Conservation (phyloP, 305 asterid genomes). For the Fraxinus baroniana region DNA sequence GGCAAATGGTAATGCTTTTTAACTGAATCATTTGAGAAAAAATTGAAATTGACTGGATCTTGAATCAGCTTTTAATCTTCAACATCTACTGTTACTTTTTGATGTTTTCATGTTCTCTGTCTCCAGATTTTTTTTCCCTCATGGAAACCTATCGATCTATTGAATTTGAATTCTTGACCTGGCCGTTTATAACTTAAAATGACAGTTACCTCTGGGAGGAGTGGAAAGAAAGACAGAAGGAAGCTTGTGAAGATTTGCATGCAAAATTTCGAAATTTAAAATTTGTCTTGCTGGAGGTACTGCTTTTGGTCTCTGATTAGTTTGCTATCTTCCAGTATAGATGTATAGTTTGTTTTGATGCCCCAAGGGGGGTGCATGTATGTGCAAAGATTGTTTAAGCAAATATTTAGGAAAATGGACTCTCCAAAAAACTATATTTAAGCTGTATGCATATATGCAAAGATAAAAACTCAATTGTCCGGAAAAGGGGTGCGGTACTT, state of each 20-base stretch:
- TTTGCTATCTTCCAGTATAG: not conserved
- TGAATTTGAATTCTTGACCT: constrained; percentile 12
- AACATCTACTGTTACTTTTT: not conserved
- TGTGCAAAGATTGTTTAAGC: not conserved
- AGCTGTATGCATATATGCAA: not conserved
- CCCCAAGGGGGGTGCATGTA: not conserved
- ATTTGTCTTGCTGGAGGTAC: constrained; percentile 85
- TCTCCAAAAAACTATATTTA: not conserved
- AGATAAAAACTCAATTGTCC: not conserved
- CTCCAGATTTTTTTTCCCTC: constrained; percentile 6
- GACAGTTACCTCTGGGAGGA: constrained; percentile 93
- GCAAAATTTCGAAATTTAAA: constrained; percentile 66
- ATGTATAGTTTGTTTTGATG: not conserved
- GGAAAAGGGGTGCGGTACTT: not conserved
- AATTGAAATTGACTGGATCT: constrained; percentile 15
- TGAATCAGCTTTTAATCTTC: not conserved
- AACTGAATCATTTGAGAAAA: constrained; percentile 1
- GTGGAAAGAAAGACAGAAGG: constrained; percentile 86
- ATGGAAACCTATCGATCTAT: not conserved
- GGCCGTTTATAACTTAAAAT: constrained; percentile 26
- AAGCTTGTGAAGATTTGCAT: constrained; percentile 53
- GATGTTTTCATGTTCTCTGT: not conserved
- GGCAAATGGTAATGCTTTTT: not conserved
- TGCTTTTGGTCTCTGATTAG: constrained; percentile 5
- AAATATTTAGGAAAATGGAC: not conserved